Evolutionary conservation across 2,329 filamentous ascomycete genomes (phyloP).

Genomic region (Arthrinium phaeospermum): DNA sequence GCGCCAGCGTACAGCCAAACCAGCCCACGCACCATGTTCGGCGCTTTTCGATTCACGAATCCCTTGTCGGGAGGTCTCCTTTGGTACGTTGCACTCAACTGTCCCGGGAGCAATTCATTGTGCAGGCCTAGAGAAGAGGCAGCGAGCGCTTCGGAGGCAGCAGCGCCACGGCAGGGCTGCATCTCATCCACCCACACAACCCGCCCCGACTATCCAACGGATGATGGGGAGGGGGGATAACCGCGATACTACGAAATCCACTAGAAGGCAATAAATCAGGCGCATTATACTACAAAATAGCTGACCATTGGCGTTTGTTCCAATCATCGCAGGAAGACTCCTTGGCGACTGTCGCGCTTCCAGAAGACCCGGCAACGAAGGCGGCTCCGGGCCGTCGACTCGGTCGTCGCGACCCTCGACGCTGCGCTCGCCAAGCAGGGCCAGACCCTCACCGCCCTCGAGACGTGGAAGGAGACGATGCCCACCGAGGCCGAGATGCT

Average conservation of each 20-base stretch:
- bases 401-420: conserved; percentile 83
- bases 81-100: conserved; percentile 60
- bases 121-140: not conserved
- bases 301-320: not conserved
- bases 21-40: conserved; percentile 69
- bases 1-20: conserved; percentile 21
- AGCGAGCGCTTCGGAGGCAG: not conserved
- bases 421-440: conserved; percentile 77
- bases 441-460: conserved; percentile 75
- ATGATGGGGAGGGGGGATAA: not conserved
- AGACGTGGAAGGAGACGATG: conserved; percentile 96
- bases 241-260: not conserved
- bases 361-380: conserved; percentile 88
- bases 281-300: not conserved
- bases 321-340: conserved; percentile 77
- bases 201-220: not conserved
- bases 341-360: conserved; percentile 90
- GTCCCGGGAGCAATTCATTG: not conserved
- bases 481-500: conserved; percentile 95
- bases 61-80: conserved; percentile 80
- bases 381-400: conserved; percentile 84
- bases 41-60: conserved; percentile 79
- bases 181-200: not conserved
- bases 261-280: not conserved
- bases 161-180: not conserved